These are phyloP conservation scores for Lenzites betulinus DNA, from an alignment of 768 basidiomycete species.

Conservation along the genomic window DNA sequence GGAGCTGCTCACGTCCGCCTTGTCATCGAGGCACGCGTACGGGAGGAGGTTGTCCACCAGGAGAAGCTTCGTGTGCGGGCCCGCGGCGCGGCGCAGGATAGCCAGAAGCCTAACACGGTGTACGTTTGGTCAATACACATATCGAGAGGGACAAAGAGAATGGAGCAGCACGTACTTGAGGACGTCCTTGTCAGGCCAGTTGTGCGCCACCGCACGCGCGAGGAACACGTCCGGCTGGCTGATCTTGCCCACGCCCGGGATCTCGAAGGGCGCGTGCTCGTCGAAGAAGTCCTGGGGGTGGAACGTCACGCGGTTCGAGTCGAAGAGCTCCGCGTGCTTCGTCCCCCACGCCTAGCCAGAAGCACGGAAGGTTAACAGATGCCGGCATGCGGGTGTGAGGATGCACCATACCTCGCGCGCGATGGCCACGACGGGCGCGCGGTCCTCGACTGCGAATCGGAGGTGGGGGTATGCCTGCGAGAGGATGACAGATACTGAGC, in stretches of 20 bases:
- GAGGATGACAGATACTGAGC: conserved; percentile 19
- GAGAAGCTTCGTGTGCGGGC: conserved; percentile 12
- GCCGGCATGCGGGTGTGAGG: no score
- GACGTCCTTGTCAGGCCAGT: conserved; percentile 18
- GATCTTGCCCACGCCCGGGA: conserved; percentile 11
- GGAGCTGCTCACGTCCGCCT: background rate
- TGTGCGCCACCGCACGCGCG: conserved; percentile 10
- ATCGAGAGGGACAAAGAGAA: background rate
- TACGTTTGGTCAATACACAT: background rate
- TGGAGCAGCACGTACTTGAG: background rate
- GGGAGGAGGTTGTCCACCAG: conserved; percentile 9
- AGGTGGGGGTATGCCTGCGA: conserved; percentile 22
- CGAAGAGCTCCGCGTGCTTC: conserved; percentile 14
- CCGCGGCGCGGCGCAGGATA: conserved; percentile 11
- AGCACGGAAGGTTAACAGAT: background rate
- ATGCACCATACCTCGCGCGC: conserved; percentile 32
- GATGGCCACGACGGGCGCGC: conserved; percentile 33
- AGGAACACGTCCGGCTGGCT: conserved; percentile 16
- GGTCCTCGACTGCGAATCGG: conserved; percentile 22
- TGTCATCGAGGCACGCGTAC: conserved; percentile 10
- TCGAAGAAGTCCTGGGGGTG: conserved; percentile 18
- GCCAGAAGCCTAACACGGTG: conserved; percentile 3
- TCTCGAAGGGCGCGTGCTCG: conserved; percentile 7
- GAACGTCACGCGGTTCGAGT: conserved; percentile 12
- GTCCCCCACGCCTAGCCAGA: conserved; percentile 9